Conservation (phyloP, 805 yeast species). For the Candida montana region DNA sequence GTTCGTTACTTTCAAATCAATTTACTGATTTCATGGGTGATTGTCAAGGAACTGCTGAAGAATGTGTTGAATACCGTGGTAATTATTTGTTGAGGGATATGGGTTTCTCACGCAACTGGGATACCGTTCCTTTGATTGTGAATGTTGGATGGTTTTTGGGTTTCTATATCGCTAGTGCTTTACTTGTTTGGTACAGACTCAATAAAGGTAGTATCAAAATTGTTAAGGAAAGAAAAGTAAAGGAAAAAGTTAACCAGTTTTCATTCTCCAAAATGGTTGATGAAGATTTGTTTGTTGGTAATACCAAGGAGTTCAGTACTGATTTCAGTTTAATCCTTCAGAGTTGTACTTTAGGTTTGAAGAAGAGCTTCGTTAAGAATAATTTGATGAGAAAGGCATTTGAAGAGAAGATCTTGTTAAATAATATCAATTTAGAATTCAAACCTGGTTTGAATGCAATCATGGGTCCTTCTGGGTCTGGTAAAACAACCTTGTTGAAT, state of each 20-base stretch:
- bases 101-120: constrained; percentile 65
- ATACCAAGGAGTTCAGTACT: neutral
- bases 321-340: constrained; percentile 8
- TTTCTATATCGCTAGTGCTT: constrained; percentile 43
- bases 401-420: constrained; percentile 15
- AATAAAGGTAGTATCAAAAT: constrained; percentile 20
- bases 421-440: constrained; percentile 52
- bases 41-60: constrained; percentile 44
- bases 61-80: constrained; percentile 51
- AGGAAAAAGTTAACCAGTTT: neutral
- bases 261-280: neutral
- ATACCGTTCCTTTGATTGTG: constrained; percentile 56
- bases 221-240: constrained; percentile 15
- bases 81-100: constrained; percentile 44
- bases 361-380: constrained; percentile 9
- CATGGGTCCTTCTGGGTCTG: constrained; percentile 81
- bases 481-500: constrained; percentile 66
- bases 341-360: constrained; percentile 10
- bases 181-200: constrained; percentile 40
- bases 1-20: constrained; percentile 57
- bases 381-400: constrained; percentile 5
- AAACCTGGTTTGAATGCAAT: constrained; percentile 71
- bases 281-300: neutral
- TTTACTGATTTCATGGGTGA: constrained; percentile 56
- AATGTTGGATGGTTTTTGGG: constrained; percentile 55